Base-by-base conservation (phyloP, 805 yeast species). In the Saccharomyces eubayanus region DNA sequence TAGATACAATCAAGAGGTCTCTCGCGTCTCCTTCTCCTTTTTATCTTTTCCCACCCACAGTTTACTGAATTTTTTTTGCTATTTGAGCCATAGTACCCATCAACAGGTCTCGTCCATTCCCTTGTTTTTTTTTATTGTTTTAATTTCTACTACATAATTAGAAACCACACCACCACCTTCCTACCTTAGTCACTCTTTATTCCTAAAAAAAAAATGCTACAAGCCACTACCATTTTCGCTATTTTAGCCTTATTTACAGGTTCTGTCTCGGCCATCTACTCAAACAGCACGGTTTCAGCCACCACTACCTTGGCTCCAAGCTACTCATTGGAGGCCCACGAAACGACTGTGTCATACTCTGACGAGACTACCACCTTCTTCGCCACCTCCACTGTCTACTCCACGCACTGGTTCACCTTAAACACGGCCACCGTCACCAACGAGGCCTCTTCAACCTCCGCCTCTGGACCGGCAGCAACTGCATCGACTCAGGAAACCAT, bases 281-380 rank as follows among this genome's bases (percentile, higher is more conserved):
- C 55, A 47, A 62, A 62, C 51, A 51, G 47, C 8, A 59, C 64
- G n/a, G 50, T 43, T 27, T 47, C 56, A 6, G 52, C 47, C 21
- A 46, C 27, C 40, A 58, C 58, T 20, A 60, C 65, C 41, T 53
- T 60, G 45, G 52, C 60, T 14, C 65, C 66, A 50, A 54, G 57
- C 31, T 56, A 58, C 47, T 53, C 64, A 6, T 61, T 64, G 9
- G 53, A 46, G 21, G 54, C 65, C 28, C 46, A 52, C 28, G 54
- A 55, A 1, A 59, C 56, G 28, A 57, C 59, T 11, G 45, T 48
- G 14, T 58, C 62, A 27, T 64, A 63, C 48, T 52, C 54, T 31
- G 67, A 65, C 45, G 61, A 55, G 12, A 60, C 64, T 8, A 61
- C 67, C 31, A 66, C 68, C 30, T 57, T 59, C 40, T 61, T 53